A percentile compares a stretch with the other conserved stretches of the same genome.
Evolutionary conservation across 768 basidiomycete species (phyloP).

Genomic region (Panus rudis): DNA sequence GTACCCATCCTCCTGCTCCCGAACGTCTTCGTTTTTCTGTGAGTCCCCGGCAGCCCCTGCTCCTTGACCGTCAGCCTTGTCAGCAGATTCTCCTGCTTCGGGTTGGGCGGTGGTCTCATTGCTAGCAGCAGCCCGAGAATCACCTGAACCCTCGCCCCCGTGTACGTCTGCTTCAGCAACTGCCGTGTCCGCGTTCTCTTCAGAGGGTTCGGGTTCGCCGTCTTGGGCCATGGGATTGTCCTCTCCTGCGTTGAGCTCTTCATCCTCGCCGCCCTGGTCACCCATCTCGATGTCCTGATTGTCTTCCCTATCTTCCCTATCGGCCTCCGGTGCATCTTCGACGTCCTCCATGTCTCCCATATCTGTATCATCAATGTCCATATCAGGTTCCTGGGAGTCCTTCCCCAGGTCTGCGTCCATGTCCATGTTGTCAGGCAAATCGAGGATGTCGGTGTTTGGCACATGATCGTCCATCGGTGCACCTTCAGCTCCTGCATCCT

Average conservation of each 20-base stretch:
- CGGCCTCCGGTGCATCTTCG: slow-evolving; percentile 6
- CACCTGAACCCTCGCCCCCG: slow-evolving; percentile 19
- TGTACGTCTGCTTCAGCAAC: slow-evolving; percentile 16
- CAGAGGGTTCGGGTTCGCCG: background rate
- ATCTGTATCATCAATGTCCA: slow-evolving; percentile 27
- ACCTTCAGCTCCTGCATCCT: slow-evolving; percentile 37
- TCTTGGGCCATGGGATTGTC: background rate
- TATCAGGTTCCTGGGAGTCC: slow-evolving; percentile 20
- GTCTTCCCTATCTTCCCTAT: slow-evolving; percentile 10
- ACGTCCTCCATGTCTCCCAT: slow-evolving; percentile 27
- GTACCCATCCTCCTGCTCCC: no score
- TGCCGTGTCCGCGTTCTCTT: slow-evolving; percentile 5
- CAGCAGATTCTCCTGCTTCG: background rate
- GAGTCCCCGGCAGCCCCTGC: no score
- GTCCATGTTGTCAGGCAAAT: slow-evolving; percentile 85
- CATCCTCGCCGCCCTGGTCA: slow-evolving; percentile 24
- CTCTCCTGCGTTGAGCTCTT: slow-evolving; percentile 19
- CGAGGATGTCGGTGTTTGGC: slow-evolving; percentile 74
- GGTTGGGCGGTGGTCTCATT: background rate
- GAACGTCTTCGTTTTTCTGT: no score
- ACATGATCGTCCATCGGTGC: slow-evolving; percentile 71
- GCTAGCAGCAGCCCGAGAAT: background rate
- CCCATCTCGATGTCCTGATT: slow-evolving; percentile 15
- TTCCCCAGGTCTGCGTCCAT: slow-evolving; percentile 37
- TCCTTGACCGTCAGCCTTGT: background rate